A percentile compares a stretch with the other conserved stretches of the same genome.
Conservation (phyloP, 371 early-diverging fungal genomes). For the Rhizopus sp. region DNA sequence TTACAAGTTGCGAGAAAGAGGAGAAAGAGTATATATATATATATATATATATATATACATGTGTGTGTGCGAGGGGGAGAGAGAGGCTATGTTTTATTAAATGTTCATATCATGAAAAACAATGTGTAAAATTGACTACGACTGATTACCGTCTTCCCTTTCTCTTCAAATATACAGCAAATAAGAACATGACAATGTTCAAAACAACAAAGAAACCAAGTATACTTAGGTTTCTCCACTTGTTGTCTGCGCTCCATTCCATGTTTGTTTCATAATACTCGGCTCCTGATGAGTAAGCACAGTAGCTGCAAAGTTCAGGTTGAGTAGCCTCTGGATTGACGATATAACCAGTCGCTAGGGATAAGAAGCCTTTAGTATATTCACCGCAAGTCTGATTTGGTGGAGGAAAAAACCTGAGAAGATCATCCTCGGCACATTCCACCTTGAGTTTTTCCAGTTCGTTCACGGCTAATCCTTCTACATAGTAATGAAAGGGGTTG, state of each 20-base stretch:
- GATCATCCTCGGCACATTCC: slow-evolving; percentile 48
- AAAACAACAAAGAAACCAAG: slow-evolving; percentile 50
- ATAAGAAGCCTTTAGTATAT: slow-evolving; percentile 54
- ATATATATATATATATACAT: too few relatives aligned
- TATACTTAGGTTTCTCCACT: slow-evolving; percentile 71
- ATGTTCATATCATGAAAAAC: too few relatives aligned
- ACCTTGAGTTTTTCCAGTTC: slow-evolving; percentile 55
- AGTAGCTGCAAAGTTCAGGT: slow-evolving; percentile 58
- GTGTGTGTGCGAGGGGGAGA: too few relatives aligned
- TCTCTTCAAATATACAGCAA: slow-evolving; percentile 25
- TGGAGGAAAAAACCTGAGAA: slow-evolving; percentile 53
- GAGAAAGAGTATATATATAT: too few relatives aligned
- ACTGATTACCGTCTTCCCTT: slow-evolving; percentile 22
- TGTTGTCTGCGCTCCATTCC: slow-evolving; percentile 40
- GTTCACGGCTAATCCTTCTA: slow-evolving; percentile 67
- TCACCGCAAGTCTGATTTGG: slow-evolving; percentile 57
- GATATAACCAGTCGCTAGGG: slow-evolving; percentile 55
- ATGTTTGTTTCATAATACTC: slow-evolving; percentile 41
- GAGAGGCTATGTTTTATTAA: too few relatives aligned
- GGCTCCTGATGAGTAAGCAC: slow-evolving; percentile 55
- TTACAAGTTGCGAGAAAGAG: too few relatives aligned
- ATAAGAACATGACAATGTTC: slow-evolving; percentile 46
- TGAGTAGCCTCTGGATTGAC: slow-evolving; percentile 45
- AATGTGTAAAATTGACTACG: too few relatives aligned
- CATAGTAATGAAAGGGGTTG: slow-evolving; percentile 66